A percentile compares a stretch with the other conserved stretches of the same genome.
phyloP scores from a whole-genome alignment of 345 rosid genomes.

The Brassica rapa region DNA sequence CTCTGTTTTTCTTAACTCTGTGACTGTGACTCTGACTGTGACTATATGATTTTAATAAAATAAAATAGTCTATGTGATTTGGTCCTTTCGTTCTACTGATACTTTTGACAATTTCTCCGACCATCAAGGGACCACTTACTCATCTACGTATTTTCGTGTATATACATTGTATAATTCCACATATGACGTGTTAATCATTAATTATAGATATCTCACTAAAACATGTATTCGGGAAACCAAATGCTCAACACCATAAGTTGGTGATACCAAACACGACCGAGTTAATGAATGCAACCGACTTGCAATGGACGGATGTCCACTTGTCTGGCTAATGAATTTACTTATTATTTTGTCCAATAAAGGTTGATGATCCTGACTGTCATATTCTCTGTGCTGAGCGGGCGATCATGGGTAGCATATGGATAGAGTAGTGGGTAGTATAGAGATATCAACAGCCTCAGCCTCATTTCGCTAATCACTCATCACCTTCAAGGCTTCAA shows the following conservation, averaged over 20 bases:
- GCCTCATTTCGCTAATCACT: neutral
- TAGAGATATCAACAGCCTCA: neutral
- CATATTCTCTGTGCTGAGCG: neutral
- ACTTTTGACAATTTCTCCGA: constrained; percentile 20
- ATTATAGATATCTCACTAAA: neutral
- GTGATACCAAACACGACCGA: too few species aligned
- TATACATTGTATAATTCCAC: neutral
- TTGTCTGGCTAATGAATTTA: too few species aligned
- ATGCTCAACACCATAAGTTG: too few species aligned
- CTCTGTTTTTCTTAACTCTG: constrained; percentile 14
- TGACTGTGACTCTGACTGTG: constrained; percentile 10
- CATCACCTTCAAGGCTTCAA: neutral
- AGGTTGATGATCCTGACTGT: neutral
- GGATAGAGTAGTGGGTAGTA: neutral
- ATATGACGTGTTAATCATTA: neutral
- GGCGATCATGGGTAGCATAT: neutral
- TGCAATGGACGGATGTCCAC: too few species aligned
- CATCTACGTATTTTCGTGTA: neutral
- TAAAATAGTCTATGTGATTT: neutral
- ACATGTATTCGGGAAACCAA: too few species aligned
- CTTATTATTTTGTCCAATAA: too few species aligned
- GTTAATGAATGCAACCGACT: too few species aligned
- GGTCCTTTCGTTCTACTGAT: neutral
- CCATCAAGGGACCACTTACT: constrained; percentile 18
- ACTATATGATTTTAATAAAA: neutral